Evolutionary conservation across 176 grass and related monocot genomes (phyloP), one percentile per base, ranked within the genome.

Genomic region (Aegilops speltoides): DNA sequence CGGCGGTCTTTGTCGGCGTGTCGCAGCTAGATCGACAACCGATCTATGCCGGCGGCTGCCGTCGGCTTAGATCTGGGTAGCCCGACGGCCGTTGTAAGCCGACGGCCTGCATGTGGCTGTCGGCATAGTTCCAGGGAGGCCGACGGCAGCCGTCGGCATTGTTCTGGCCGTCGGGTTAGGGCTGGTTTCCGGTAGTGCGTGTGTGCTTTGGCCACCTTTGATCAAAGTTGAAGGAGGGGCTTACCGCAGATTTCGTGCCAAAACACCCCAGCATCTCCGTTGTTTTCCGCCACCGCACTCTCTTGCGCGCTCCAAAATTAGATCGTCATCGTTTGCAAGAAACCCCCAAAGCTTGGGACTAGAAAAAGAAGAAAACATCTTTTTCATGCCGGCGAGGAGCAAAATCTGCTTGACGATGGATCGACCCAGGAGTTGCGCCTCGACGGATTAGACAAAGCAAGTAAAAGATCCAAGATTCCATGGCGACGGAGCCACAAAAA

Each of bases 161-260:
- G n/a, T n/a, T n/a, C n/a, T n/a, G n/a, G n/a, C n/a, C n/a, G n/a
- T n/a, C n/a, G n/a, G n/a, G n/a, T n/a, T n/a, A n/a, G n/a, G n/a
- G n/a, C n/a, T n/a, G n/a, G n/a, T n/a, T n/a, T n/a, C n/a, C n/a
- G n/a, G n/a, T n/a, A n/a, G n/a, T n/a, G n/a, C n/a, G 36, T 38
- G 12, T 7, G 40, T 28, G 40, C 71, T 57, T 77, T 19, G 23
- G 43, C 15, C 73, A 75, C 72, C 20, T 19, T 67, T 50, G 20
- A 76, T 40, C 22, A 20, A 59, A 73, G 23, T 43, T 74, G 23
- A 74, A 83, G 9, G 61, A 73, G 68, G 41, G 82, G 82, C 32
- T 10, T 43, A 8, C 52, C 82, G 82, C 70, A 83, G n/a, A 83
- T 2, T 29, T 83, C 82, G 82, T 34, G 82, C 34, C 52, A 62